Evolutionary conservation across 192 early-diverging fungal genomes (phyloP), one percentile per base, ranked within the genome.

Genomic region (Linnemannia hyalina): DNA sequence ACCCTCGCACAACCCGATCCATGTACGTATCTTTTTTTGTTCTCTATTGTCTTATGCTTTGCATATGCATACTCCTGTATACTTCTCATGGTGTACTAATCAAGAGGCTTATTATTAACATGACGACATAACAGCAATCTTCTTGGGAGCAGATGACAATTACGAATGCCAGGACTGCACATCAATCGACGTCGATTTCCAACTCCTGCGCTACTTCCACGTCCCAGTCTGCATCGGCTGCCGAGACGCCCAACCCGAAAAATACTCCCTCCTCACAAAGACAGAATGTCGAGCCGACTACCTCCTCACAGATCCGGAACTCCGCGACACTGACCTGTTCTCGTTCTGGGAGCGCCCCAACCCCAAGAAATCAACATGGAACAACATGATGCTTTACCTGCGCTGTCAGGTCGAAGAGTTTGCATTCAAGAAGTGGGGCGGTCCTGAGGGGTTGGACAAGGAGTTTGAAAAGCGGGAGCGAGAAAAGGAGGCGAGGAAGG

Each of bases 331-430:
- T 7, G 92, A 93, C 23, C 80, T 93, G 54, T 91, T 99, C 36
- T 96, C 97, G 0, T 90, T 91, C 60, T 98, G 97, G 95, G 93
- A 95, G 46, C 94, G 95, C 78, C 94, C 97, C 40, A 99, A 99
- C 81, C 98, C 98, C 38, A 96, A 95, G 80, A 99, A 98, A 79
- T 93, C 95, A 0, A 97, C 97, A 3, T 99, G 97, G 94, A 97
- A 96, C 89, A 97, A 97, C 89, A 99, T 99, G 98, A 93, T 97
- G 85, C 89, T 99, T 26, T 99, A 97, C 76, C 89, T 98, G 26
- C 91, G 97, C 22, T 89, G 90, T 76, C 95, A 97, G 83, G 95
- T 99, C 7, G 99, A 99, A 85, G 89, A 82, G n/a, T 99, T 96
- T 91, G 98, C 98, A 10, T 93, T 96, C 73, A 93, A 96, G 60